Evolutionary conservation across 768 basidiomycete genomes (phyloP).

Genomic region (Infundibulicybe gibba): DNA sequence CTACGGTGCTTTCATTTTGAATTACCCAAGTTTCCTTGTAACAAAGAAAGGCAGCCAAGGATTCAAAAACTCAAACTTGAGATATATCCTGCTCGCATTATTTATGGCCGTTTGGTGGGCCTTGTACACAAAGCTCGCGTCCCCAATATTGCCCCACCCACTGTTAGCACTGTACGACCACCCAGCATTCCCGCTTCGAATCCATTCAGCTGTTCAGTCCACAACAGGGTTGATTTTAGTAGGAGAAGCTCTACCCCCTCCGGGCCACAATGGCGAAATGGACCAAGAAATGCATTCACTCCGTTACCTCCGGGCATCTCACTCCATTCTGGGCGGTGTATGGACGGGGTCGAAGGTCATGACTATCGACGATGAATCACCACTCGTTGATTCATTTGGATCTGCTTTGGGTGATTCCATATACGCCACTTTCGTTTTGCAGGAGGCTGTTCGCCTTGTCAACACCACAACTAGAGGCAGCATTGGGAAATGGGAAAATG

Average conservation of each 20-base stretch:
- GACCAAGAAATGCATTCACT: conserved; percentile 42
- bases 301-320: conserved; percentile 60
- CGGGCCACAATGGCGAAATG: conserved; percentile 20
- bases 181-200: conserved; percentile 51
- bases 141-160: conserved; percentile 58
- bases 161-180: conserved; percentile 45
- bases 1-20: conserved; percentile 16
- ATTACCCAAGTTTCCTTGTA: too few relatives aligned
- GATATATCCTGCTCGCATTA: conserved; percentile 17
- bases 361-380: conserved; percentile 35
- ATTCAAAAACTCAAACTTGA: conserved; percentile 2
- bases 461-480: conserved; percentile 41
- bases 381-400: conserved; percentile 48
- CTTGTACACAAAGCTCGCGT: conserved; percentile 32
- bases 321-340: conserved; percentile 68
- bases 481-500: conserved; percentile 41
- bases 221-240: conserved; percentile 83
- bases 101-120: conserved; percentile 33
- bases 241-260: conserved; percentile 57
- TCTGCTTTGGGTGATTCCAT: conserved; percentile 70
- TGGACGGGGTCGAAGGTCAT: conserved; percentile 64
- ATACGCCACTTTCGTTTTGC: conserved; percentile 80
- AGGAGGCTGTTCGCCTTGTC: conserved; percentile 79
- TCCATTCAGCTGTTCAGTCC: conserved; percentile 65
- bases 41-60: too few relatives aligned